These are phyloP conservation scores for Macadamia integrifolia DNA, from an alignment of 164 flowering plant genomes.

Conservation along the genomic window DNA sequence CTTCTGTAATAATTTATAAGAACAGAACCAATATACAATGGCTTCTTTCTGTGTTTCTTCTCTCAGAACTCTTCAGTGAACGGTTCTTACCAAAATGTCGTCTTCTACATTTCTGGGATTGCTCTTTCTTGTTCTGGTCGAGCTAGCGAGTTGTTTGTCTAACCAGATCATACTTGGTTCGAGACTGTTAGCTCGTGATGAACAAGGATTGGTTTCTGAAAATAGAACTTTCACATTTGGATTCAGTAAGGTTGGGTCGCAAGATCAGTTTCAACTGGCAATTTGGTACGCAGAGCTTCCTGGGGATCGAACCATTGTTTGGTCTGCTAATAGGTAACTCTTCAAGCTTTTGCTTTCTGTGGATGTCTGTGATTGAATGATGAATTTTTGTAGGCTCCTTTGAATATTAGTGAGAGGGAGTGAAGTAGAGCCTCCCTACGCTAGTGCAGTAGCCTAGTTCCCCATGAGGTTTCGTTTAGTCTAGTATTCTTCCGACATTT, in stretches of 20 bases:
- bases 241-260: constrained; percentile 29
- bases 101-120: constrained; percentile 7
- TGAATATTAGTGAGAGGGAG: too few relatives aligned
- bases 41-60: neutral
- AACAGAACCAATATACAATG: neutral
- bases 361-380: too few relatives aligned
- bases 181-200: constrained; percentile 40
- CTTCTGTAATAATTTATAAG: neutral
- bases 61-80: neutral
- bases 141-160: constrained; percentile 6
- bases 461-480: too few relatives aligned
- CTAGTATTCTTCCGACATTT: too few relatives aligned
- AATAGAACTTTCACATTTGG: constrained; percentile 85
- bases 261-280: constrained; percentile 41
- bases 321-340: constrained; percentile 77
- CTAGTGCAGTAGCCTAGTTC: too few relatives aligned
- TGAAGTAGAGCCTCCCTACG: too few relatives aligned
- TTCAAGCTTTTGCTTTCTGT: too few relatives aligned
- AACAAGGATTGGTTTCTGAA: constrained; percentile 55
- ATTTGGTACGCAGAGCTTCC: constrained; percentile 80
- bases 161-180: constrained; percentile 45
- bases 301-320: constrained; percentile 58
- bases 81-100: neutral
- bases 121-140: constrained; percentile 8
- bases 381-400: too few relatives aligned